Evolutionary conservation across 192 early-diverging fungal genomes (phyloP), one percentile per base, ranked within the genome.

Genomic region (Backusella mclennaniae): DNA sequence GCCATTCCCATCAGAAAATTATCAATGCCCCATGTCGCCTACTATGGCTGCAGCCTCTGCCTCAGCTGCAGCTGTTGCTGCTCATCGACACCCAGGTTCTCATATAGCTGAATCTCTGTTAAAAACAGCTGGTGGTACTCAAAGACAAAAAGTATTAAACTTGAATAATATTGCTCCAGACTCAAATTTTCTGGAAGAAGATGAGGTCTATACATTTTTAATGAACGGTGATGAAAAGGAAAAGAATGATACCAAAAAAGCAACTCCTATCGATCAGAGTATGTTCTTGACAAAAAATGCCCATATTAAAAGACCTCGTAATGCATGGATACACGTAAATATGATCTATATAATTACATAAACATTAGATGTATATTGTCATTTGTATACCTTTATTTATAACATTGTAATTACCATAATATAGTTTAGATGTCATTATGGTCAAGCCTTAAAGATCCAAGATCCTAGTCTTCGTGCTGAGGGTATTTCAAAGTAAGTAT

Each of bases 401-500:
- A 44, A 44, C 14, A 44, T 14, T 44, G 14, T 44, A 44, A 44
- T 44, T 17, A 44, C 42, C 8, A 44, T 71, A 26, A 19, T 69
- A n/a, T 75, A 82, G 80, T 82, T 82, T 46, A 68, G 80, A 72
- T 82, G 80, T 31, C 80, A 82, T 75, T 82, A 82, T 73, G 80
- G 80, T 66, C 80, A 82, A 77, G 80, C 80, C 46, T 66, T 82
- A 17, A 82, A 82, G 53, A 66, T 77, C 15, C 76, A 82, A 82
- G 80, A 82, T 35, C 80, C 80, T 14, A 82, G 73, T 26, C 53
- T 82, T 35, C 80, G 80, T 52, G 77, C 80, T 23, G 80, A 82
- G 38, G 80, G 77, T 67, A 82, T 82, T 42, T 82, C 80, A 77
- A 82, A 82, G 80, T 82, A 82, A 78, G 73, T 23, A 14, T 31